phyloP scores from a whole-genome alignment of 495 filamentous ascomycete genomes.

The Bacidia rubella region DNA sequence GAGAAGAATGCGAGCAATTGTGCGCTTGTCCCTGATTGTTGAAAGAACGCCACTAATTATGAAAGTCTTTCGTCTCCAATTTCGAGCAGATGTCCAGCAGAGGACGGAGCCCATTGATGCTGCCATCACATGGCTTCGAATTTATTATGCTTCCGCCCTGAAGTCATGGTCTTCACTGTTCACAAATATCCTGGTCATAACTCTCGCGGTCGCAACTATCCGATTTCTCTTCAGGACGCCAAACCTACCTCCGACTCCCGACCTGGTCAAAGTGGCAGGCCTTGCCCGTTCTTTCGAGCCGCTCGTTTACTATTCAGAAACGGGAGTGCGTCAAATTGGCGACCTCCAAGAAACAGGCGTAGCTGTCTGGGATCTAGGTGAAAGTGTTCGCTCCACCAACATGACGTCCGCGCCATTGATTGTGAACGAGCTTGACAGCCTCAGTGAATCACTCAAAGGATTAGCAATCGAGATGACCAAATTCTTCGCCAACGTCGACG shows the following conservation, averaged over 20 bases:
- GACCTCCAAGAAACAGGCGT: constrained; percentile 80
- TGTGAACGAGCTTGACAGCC: constrained; percentile 65
- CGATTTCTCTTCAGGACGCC: constrained; percentile 56
- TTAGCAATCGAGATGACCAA: constrained; percentile 68
- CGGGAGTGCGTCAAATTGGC: constrained; percentile 68
- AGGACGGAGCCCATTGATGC: constrained; percentile 72
- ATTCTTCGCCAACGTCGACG: constrained; percentile 85
- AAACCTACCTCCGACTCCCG: constrained; percentile 54
- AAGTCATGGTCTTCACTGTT: constrained; percentile 55
- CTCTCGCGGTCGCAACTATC: constrained; percentile 46
- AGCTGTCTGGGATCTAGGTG: constrained; percentile 83
- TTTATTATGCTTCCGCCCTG: constrained; percentile 39
- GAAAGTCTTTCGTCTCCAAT: constrained; percentile 72
- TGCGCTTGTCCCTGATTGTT: constrained; percentile 22
- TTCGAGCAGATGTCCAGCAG: constrained; percentile 77
- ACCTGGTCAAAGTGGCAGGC: constrained; percentile 78
- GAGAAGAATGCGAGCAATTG: constrained; percentile 39
- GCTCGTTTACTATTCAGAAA: constrained; percentile 81
- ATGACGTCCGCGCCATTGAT: constrained; percentile 80
- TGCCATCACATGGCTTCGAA: constrained; percentile 48
- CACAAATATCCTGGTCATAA: constrained; percentile 34
- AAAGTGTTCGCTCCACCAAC: constrained; percentile 75
- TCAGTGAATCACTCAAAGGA: constrained; percentile 69
- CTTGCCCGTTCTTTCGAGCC: constrained; percentile 84
- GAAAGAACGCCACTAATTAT: constrained; percentile 7